Evolutionary conservation across 306 rosid species (phyloP).

Genomic region (Inga leiocalycina): DNA sequence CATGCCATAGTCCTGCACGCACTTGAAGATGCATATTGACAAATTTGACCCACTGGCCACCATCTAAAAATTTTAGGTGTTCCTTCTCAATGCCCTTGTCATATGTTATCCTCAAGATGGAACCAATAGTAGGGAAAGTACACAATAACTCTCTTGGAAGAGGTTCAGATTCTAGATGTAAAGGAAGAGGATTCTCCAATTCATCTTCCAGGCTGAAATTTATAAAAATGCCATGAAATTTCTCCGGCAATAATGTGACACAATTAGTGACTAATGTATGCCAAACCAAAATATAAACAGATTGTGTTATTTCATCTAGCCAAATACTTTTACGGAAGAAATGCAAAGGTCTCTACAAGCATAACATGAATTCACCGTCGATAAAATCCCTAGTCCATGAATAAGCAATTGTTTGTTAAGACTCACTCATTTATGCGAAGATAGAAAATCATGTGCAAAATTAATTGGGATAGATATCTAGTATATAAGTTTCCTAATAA

Average conservation of each 20-base stretch:
- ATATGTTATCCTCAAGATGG: slow-evolving; percentile 52
- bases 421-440: not conserved
- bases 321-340: not conserved
- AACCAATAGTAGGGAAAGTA: slow-evolving; percentile 60
- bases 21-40: slow-evolving; percentile 42
- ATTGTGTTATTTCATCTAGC: not conserved
- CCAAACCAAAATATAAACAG: not conserved
- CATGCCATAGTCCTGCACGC: slow-evolving; percentile 58
- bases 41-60: slow-evolving; percentile 63
- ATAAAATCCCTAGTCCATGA: not conserved
- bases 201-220: not conserved
- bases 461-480: not conserved
- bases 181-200: not conserved
- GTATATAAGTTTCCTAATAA: not conserved
- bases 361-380: not conserved
- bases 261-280: not conserved
- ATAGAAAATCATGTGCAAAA: not conserved
- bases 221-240: not conserved
- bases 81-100: slow-evolving; percentile 36
- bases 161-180: slow-evolving; percentile 45
- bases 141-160: slow-evolving; percentile 50
- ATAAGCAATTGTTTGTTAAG: not conserved
- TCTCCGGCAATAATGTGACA: not conserved
- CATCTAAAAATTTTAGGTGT: slow-evolving; percentile 31
- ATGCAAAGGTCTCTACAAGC: not conserved